Evolutionary conservation across 139 green algal genomes (phyloP), one percentile per base, ranked within the genome.

Genomic region (Auxenochlorella pyrenoidosa): DNA sequence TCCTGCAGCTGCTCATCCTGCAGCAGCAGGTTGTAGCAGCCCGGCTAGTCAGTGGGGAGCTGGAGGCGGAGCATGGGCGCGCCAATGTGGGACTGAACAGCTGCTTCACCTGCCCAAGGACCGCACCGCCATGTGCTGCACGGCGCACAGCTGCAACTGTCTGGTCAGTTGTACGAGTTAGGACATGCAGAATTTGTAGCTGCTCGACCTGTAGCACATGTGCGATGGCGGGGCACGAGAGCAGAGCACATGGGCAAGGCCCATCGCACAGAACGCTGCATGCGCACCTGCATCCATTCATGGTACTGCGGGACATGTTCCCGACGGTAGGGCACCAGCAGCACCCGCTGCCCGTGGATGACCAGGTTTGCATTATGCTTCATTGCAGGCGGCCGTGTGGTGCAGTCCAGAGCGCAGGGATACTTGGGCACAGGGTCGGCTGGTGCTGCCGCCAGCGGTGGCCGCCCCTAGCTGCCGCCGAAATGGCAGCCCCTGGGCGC

Each of bases 301-400:
- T 97, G 94, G 77, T 97, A 97, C 0, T 34, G 71, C 6, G 47
- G 34, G 21, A 98, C 95, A 60, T 98, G 96, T 75, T 98, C 92
- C 1, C 32, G 34, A 12, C 92, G 83, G 77, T 98, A 98, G 0
- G 95, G 95, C 12, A 98, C 95, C 41, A 98, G 92, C 13, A 93
- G 8, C 0, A 92, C 90, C 0, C 32, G n/a, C 3, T 82, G 40
- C 5, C 95, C 95, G 0, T 22, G 43, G n/a, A 98, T 88, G 0
- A 47, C 79, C 18, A 91, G 86, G 76, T 97, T 95, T 0, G 36
- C 51, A 51, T 98, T 98, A 24, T 79, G 36, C 41, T 81, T 91
- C 95, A 97, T 97, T 0, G 63, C 36, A 2, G 41, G 16, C 22
- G 65, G 6, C 24, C 5, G 24, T 16, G 28, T 38, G 2, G 19